Conservation (phyloP, 2,329 filamentous ascomycete species). For the Aureobasidium pullulans region DNA sequence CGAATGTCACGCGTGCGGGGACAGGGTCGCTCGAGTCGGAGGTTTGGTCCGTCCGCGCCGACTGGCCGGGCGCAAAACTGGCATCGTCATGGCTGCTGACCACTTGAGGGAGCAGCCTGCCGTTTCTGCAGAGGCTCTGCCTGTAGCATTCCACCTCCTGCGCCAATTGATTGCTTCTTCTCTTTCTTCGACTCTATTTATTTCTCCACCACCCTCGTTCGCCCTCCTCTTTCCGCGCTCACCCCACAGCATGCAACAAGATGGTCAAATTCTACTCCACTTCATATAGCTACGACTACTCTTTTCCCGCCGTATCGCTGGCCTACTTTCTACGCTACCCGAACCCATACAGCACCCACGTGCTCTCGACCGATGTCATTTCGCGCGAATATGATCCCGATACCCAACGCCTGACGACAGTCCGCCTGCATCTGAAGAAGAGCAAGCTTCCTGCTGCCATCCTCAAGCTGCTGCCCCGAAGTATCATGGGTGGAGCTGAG, state of each 20-base stretch:
- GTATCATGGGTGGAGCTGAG: constrained; percentile 53
- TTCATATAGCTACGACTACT: constrained; percentile 68
- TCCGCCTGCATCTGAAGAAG: constrained; percentile 74
- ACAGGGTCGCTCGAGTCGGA: background rate
- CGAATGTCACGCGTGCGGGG: background rate
- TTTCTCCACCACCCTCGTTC: constrained; percentile 10
- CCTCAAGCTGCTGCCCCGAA: constrained; percentile 66
- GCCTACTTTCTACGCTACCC: constrained; percentile 87
- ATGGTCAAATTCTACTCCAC: constrained; percentile 48
- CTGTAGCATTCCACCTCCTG: background rate
- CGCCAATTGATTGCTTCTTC: background rate
- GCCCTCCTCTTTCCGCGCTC: background rate
- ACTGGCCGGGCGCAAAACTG: background rate
- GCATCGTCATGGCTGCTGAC: background rate
- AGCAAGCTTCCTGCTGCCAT: constrained; percentile 68
- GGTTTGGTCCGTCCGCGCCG: background rate
- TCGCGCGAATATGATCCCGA: constrained; percentile 62
- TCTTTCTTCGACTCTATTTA: background rate
- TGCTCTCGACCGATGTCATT: constrained; percentile 77
- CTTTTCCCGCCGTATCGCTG: constrained; percentile 77
- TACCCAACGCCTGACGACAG: constrained; percentile 70
- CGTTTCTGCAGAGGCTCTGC: background rate
- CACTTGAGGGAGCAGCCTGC: background rate
- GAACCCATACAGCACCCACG: constrained; percentile 76
- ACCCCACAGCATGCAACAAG: constrained; percentile 15